Evolutionary conservation across 495 filamentous ascomycete species (phyloP).

Genomic region (Jackrogersella multiformis): DNA sequence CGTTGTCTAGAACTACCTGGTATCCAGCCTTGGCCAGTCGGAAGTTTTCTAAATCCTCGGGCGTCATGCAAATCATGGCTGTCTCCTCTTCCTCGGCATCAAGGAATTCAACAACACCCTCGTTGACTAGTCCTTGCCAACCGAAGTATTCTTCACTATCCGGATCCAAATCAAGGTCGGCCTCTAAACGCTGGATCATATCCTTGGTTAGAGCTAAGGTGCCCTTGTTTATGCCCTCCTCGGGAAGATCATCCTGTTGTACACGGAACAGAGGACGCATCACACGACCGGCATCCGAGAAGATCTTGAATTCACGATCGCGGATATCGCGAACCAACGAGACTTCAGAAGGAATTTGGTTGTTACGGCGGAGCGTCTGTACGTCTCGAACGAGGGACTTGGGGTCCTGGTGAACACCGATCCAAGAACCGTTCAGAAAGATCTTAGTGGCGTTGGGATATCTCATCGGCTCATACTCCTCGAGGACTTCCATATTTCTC

Average conservation of each 20-base stretch:
- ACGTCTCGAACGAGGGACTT: slow-evolving; percentile 80
- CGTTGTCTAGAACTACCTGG: slow-evolving; percentile 57
- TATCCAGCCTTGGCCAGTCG: slow-evolving; percentile 63
- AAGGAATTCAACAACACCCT: slow-evolving; percentile 89
- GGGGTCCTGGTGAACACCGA: slow-evolving; percentile 87
- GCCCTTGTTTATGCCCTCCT: slow-evolving; percentile 73
- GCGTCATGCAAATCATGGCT: slow-evolving; percentile 98
- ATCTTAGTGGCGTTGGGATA: slow-evolving; percentile 96
- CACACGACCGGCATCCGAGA: slow-evolving; percentile 94
- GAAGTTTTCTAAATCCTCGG: slow-evolving; percentile 83
- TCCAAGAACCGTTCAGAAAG: slow-evolving; percentile 98
- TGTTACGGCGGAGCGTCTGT: slow-evolving; percentile 75
- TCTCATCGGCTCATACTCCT: slow-evolving; percentile 91
- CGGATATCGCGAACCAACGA: slow-evolving; percentile 94
- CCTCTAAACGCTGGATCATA: slow-evolving; percentile 72
- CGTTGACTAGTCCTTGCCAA: slow-evolving; percentile 83
- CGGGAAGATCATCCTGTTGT: slow-evolving; percentile 71
- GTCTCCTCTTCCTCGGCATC: slow-evolving; percentile 99
- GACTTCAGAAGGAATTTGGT: slow-evolving; percentile 85
- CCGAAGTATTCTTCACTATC: slow-evolving; percentile 75
- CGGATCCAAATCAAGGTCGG: slow-evolving; percentile 63
- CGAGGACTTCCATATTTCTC: slow-evolving; percentile 92
- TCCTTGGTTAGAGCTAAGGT: slow-evolving; percentile 84
- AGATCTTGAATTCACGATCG: slow-evolving; percentile 97
- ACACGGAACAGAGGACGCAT: slow-evolving; percentile 92